Base-by-base conservation (phyloP, 495 filamentous ascomycete species). In the Glarea lozoyensis region DNA sequence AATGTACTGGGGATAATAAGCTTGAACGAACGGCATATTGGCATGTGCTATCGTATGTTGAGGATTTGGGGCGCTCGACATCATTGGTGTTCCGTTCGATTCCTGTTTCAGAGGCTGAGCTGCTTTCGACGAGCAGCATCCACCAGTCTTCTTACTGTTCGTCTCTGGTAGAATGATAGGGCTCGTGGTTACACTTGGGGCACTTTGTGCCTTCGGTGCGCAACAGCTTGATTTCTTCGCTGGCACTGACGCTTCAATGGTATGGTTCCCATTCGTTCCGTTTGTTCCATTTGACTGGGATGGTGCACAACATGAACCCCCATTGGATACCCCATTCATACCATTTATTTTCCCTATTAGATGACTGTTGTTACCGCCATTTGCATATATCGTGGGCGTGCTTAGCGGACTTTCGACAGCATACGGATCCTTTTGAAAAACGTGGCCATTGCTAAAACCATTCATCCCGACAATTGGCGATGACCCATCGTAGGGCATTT, bases 101-200 rank as follows among this genome's bases (percentile, higher is more conserved):
- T 56, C 48, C 15, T 40, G 24, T 29, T 56, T 53, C 12, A 37
- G 10, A 19, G 33, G 12, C 13, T 20, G 37, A 15, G 34, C 15
- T 12, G 33, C 11, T 21, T 49, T 50, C 21, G 48, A 43, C 4
- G 46, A 47, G 36, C 53, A 56, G 31, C 53, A 56, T 25, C 49
- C 46, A 20, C 17, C 40, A 4, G 10, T 10, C n/a, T n/a, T n/a
- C n/a, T n/a, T n/a, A n/a, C n/a, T n/a, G n/a, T n/a, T n/a, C n/a
- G n/a, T n/a, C n/a, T n/a, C n/a, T n/a, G n/a, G n/a, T n/a, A n/a
- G n/a, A n/a, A n/a, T n/a, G n/a, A n/a, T n/a, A n/a, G n/a, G n/a
- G n/a, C n/a, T n/a, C n/a, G n/a, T n/a, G n/a, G n/a, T n/a, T n/a
- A n/a, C n/a, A n/a, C n/a, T n/a, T n/a, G n/a, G n/a, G n/a, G n/a